Evolutionary conservation across 305 asterid species (phyloP), one percentile per base, ranked within the genome.

Genomic region (Fraxinus floribunda): DNA sequence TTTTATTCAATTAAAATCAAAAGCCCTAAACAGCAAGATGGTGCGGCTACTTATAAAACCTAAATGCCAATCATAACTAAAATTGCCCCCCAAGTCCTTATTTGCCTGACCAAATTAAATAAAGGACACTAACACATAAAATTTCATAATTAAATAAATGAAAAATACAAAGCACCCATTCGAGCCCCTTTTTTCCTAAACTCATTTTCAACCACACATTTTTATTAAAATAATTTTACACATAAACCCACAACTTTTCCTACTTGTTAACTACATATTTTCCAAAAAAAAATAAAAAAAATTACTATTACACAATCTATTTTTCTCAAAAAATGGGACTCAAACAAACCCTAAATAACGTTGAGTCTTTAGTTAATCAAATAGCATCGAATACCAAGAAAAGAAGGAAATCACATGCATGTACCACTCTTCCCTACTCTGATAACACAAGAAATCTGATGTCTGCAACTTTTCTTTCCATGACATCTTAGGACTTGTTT

Each of bases 401-500:
- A 80, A 75, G 49, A 68, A 68, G 30, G n/a, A 68, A 49, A 81
- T 46, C 75, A 38, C 66, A 39, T 15, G 46, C 73, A 41, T 66
- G 70, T 24, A 32, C 76, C 11, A 16, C 32, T 80, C 46, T 70
- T 26, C 62, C 72, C 24, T 36, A 62, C 79, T 57, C 75, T 20
- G 52, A 60, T 79, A 70, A 52, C 82, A 83, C 76, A 75, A 16
- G 46, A 83, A 80, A 44, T 55, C 22, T 66, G 24, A 70, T 70
- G 22, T 30, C 24, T 70, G 44, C 20, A 32, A 70, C 76, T 80
- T 78, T 60, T 71, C 80, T 81, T 60, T 78, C 41, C 41, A 70
- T 80, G 36, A 78, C 32, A 8, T 73, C 60, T 22, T 71, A 24
- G 76, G 76, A 62, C 32, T 78, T 85, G 74, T 81, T 85, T 81